Evolutionary conservation across 2,329 filamentous ascomycete species (phyloP), one percentile per base, ranked within the genome.

Genomic region (Cryphonectria carpinicola): DNA sequence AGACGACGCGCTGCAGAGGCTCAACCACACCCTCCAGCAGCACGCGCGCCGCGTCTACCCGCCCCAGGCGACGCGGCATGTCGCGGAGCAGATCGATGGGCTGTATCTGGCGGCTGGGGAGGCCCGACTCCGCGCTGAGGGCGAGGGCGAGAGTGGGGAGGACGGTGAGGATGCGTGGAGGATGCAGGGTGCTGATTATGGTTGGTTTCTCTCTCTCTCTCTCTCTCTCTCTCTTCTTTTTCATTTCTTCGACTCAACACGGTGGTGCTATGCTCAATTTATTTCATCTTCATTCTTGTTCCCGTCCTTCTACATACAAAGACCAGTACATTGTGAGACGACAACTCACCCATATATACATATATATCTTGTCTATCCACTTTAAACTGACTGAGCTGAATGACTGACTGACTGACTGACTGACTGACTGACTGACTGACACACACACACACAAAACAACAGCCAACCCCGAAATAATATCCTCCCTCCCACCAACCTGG

Each of bases 61-160:
- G 22, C 86, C 90, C 0, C 89, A 92, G 75, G 90, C 91, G n/a
- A 88, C 86, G 66, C 86, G 91, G 49, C 90, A 92, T 75, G 86
- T 93, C 25, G 90, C 91, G 1, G 90, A 93, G 81, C 91, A 94
- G 81, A 89, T 94, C 58, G 90, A 92, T 79, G 80, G 81, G 64
- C 81, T 92, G 61, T 93, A 93, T 78, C 85, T 86, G 56, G 81
- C 82, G 58, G 81, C 81, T 1, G 84, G 81, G 7, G 82, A 83
- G 3, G 5, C 22, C 2, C 58, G 61, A 60, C 77, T 78, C 22
- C 65, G 41, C 3, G 76, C 74, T 7, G 80, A 81, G 19, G 81
- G 80, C 5, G 83, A 6, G 35, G 80, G 78, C 61, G 79, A 80
- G 66, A 76, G 75, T 13, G 80, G 78, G 0, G 77, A 67, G 66